These are phyloP conservation scores for Elsinoe australis DNA, from an alignment of 2,329 filamentous ascomycete species.

Conservation along the genomic window DNA sequence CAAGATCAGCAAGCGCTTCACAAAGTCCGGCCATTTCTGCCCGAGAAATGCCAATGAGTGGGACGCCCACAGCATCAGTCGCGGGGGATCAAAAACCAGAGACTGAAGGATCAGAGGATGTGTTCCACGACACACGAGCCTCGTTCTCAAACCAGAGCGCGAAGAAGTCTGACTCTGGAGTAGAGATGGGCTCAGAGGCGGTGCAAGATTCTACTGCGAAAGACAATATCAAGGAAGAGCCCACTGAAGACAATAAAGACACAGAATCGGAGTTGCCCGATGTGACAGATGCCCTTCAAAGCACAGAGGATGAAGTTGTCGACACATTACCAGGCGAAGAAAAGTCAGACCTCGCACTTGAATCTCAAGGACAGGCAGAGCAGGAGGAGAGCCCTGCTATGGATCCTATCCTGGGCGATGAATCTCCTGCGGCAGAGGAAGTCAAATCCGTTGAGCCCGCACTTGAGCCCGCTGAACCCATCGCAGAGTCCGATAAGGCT, in stretches of 20 bases:
- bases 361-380: not conserved
- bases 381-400: not conserved
- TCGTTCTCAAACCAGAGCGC: constrained; percentile 7
- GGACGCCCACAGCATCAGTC: not conserved
- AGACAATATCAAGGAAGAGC: not conserved
- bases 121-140: not conserved
- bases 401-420: constrained; percentile 2
- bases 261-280: too few species aligned
- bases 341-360: too few species aligned
- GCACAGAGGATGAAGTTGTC: too few species aligned
- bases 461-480: not conserved
- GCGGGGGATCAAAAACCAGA: constrained; percentile 14
- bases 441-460: too few species aligned
- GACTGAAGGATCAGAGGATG: not conserved
- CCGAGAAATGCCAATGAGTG: not conserved
- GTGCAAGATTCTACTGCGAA: not conserved
- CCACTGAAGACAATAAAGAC: too few species aligned
- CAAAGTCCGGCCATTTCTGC: not conserved
- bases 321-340: too few species aligned
- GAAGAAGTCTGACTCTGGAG: constrained; percentile 49
- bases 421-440: not conserved
- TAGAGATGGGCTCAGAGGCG: constrained; percentile 40
- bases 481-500: not conserved
- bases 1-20: constrained; percentile 20
- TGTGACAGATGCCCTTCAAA: too few species aligned